Evolutionary conservation across 805 yeast genomes (phyloP), one percentile per base, ranked within the genome.

Genomic region (Kockiozyma suomiensis): DNA sequence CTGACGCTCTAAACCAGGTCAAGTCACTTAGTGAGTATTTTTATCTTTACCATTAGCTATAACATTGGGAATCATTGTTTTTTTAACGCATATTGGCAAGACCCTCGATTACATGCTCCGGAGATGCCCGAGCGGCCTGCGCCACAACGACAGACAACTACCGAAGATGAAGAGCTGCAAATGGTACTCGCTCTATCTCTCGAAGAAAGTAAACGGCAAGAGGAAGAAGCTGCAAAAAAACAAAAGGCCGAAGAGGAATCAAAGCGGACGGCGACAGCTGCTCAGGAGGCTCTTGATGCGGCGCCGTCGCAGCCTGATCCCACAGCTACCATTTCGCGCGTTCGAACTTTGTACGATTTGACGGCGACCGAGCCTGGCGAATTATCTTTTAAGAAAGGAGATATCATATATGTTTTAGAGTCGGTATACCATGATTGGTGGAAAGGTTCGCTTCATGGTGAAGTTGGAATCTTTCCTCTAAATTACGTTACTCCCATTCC

Each of bases 361-460:
- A 77, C 81, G 3, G 83, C 96, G 1, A 79, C 82, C 46, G 97
- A 91, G 69, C 86, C 86, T 1, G 97, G 92, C 62, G 97, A 94
- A 66, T 79, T 93, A 46, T 85, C 96, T 1, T 93, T 94, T 75
- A 79, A 85, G 51, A 85, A 85, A 69, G 97, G 97, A 42, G 98
- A 93, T 70, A 78, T 90, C 13, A 92, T 93, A 50, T 86, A 87
- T 0, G 96, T 94, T 0, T 78, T 92, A 37, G 98, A 92, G 68
- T 81, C 87, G 15, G 96, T 88, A 4, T 92, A 91, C 72, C 81
- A 89, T 63, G 98, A 93, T 70, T 93, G 99, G 99, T 89, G 97
- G 87, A 81, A 90, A 66, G 99, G 99, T 15, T 83, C 93, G 4
- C 75, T 93, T 53, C 80, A 82, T 56, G 97, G 97, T 0, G 81